phyloP scores from a whole-genome alignment of 75 land plant genomes.

The Ceratopteris richardii region DNA sequence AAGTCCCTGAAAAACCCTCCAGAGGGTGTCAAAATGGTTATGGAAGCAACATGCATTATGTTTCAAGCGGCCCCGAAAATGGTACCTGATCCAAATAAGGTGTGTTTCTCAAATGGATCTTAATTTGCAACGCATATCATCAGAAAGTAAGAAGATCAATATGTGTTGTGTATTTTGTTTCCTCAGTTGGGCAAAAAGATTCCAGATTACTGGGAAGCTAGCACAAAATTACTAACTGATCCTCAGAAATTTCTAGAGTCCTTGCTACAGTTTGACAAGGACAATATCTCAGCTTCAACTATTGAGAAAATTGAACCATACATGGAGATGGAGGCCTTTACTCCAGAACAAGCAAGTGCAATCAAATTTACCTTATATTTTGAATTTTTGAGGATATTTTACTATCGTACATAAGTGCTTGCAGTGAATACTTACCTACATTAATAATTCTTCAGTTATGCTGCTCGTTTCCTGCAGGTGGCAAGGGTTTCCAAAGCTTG shows the following conservation, averaged over 20 bases:
- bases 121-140: not conserved
- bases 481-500: conserved; percentile 38
- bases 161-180: too few relatives aligned
- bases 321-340: conserved; percentile 29
- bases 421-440: too few relatives aligned
- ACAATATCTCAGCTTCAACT: conserved; percentile 23
- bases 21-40: conserved; percentile 36
- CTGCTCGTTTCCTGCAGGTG: conserved; percentile 14
- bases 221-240: conserved; percentile 30
- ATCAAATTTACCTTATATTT: too few relatives aligned
- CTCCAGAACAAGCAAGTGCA: conserved; percentile 31
- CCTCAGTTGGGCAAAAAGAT: conserved; percentile 34
- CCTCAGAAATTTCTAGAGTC: conserved; percentile 32
- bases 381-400: not conserved
- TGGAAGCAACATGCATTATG: conserved; percentile 39
- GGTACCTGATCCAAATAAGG: conserved; percentile 32
- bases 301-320: conserved; percentile 33
- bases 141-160: too few relatives aligned
- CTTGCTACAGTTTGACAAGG: conserved; percentile 28
- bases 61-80: conserved; percentile 24
- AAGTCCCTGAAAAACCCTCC: conserved; percentile 33
- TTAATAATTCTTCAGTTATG: too few relatives aligned
- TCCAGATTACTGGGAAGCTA: conserved; percentile 37
- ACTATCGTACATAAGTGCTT: not conserved
- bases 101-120: not conserved